Base-by-base conservation (phyloP, 2,329 filamentous ascomycete genomes). In the Ophiocordyceps australis region DNA sequence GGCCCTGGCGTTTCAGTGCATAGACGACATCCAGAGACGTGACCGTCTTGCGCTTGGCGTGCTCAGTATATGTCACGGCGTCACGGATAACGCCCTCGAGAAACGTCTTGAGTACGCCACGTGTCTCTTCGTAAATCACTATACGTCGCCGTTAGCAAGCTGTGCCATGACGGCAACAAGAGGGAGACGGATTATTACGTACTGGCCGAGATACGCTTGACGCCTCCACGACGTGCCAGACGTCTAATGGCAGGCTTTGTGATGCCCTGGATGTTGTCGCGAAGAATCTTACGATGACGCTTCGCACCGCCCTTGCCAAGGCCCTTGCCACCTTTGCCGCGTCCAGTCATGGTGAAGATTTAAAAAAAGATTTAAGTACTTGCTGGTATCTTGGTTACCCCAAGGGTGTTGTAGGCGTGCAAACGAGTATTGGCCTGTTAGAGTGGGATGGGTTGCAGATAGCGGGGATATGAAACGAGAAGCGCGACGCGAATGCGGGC, bases 241-340 rank as follows among this genome's bases (percentile, higher is more conserved):
- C 85, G 85, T 50, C 85, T 78, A 62, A 94, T 94, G 48, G 85
- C 85, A 47, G 85, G 85, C 79, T 94, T 94, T 52, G 85, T 94
- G 54, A 94, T 94, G 64, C 85, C 85, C 67, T 94, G 85, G 54
- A 94, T 94, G 79, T 93, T 94, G 78, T 93, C 85, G 62, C 85
- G 82, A 59, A 94, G 72, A 68, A 94, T 94, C 80, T 94, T 94
- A 51, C 86, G 76, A 66, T 94, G 85, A 62, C 85, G 85, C 79
- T 94, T 95, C 62, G 86, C 86, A 59, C 85, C 85, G 41, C 85
- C 85, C 76, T 93, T 93, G 57, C 85, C 85, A 61, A 93, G 82
- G 56, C 83, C 85, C 74, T 93, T 93, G 55, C 85, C 85, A 59
- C 83, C 83, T 65, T 92, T 91, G 57, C 82, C 82, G 55, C 81